Percentiles rank a stretch among this genome's conserved stretches.
phyloP scores from a whole-genome alignment of 129 eudicot genomes.

The Calendula officinalis region DNA sequence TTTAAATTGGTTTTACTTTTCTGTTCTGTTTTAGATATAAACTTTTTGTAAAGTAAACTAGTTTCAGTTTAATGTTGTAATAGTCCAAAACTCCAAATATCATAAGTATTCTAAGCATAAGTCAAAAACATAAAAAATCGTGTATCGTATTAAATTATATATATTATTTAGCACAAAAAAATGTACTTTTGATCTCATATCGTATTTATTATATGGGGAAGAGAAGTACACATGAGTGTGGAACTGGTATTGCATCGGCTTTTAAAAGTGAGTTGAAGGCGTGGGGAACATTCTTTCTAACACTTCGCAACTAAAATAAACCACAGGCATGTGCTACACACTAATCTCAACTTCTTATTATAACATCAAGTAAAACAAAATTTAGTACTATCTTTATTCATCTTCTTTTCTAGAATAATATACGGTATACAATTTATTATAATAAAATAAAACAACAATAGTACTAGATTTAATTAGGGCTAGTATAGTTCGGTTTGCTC shows the following conservation, averaged over 20 bases:
- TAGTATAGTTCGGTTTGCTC: no score
- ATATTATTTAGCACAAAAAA: no score
- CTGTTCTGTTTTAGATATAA: no score
- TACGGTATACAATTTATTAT: neutral
- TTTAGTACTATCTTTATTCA: neutral
- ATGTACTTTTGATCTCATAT: neutral
- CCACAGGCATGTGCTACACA: slow-evolving; percentile 15
- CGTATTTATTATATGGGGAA: neutral
- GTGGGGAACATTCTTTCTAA: slow-evolving; percentile 23
- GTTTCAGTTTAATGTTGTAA: no score
- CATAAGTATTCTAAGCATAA: no score
- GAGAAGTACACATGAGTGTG: neutral
- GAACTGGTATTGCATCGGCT: slow-evolving; percentile 1
- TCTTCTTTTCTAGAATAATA: neutral
- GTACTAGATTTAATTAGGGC: no score
- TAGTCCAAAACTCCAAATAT: no score
- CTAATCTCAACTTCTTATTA: neutral
- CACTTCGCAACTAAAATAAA: slow-evolving; percentile 21
- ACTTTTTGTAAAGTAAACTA: no score
- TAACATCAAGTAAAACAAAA: neutral
- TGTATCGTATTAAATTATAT: no score
- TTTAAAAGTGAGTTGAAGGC: slow-evolving; percentile 20
- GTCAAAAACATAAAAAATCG: no score
- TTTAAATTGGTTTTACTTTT: no score
- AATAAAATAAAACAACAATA: no score